Evolutionary conservation across 345 rosid species (phyloP).

Genomic region (Moringa oleifera): DNA sequence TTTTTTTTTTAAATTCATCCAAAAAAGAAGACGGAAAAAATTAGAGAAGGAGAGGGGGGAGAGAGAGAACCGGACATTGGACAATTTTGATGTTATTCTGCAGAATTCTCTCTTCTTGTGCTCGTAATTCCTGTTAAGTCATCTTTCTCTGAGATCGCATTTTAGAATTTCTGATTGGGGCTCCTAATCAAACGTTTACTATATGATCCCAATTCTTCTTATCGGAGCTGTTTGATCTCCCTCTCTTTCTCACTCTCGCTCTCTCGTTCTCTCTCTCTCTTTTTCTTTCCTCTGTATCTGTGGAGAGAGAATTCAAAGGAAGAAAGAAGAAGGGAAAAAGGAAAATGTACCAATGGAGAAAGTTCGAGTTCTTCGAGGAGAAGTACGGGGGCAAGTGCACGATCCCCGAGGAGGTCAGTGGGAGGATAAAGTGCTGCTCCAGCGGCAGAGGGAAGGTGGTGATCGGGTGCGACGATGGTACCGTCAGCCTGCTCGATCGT

Average conservation of each 20-base stretch:
- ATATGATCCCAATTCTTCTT: background rate
- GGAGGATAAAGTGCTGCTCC: conserved; percentile 74
- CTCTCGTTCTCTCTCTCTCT: too few species aligned
- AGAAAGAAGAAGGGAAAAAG: background rate
- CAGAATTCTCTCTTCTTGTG: too few species aligned
- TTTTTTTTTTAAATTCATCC: too few species aligned
- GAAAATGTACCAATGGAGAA: conserved; percentile 89
- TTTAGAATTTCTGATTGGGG: background rate
- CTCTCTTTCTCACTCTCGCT: background rate
- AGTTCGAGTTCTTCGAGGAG: conserved; percentile 99
- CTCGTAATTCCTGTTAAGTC: too few species aligned
- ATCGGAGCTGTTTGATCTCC: background rate
- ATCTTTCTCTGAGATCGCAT: background rate
- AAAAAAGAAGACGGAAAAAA: too few species aligned
- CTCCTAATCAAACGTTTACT: background rate
- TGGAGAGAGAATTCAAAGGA: too few species aligned
- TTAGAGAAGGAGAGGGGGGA: background rate
- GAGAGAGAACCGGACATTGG: too few species aligned
- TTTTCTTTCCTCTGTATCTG: too few species aligned
- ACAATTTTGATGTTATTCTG: too few species aligned
- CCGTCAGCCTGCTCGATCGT: conserved; percentile 84
- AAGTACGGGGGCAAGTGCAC: conserved; percentile 68
- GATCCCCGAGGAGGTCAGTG: conserved; percentile 80
- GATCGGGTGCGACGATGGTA: conserved; percentile 84
- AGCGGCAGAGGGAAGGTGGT: conserved; percentile 96